Evolutionary conservation across 2,329 filamentous ascomycete species (phyloP).

Genomic region (Trichoderma arundinaceum): DNA sequence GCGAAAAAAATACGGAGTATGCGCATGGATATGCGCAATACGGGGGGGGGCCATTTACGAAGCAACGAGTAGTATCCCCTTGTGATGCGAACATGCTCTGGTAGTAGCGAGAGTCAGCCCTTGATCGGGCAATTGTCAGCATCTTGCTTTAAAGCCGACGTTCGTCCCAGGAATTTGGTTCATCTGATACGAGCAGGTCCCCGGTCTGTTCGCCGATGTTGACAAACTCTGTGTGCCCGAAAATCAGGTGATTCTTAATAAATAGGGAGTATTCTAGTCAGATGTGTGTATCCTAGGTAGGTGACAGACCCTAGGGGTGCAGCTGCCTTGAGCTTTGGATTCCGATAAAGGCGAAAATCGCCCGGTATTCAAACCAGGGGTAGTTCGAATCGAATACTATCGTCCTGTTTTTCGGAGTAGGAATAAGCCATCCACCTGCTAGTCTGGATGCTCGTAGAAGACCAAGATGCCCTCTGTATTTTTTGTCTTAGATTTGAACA

Average conservation of each 20-base stretch:
- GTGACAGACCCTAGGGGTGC: neutral
- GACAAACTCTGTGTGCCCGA: neutral
- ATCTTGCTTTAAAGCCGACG: constrained; percentile 27
- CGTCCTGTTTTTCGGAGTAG: no score
- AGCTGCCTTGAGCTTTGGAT: neutral
- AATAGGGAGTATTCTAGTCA: neutral
- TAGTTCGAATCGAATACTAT: no score
- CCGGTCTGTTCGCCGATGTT: constrained; percentile 10
- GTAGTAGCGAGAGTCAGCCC: constrained; percentile 9
- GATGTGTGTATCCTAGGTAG: neutral
- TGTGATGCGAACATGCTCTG: neutral
- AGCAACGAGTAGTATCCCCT: neutral
- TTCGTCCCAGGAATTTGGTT: constrained; percentile 27
- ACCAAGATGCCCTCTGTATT: neutral
- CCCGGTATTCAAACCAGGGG: no score
- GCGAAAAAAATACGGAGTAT: neutral
- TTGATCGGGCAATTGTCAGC: constrained; percentile 26
- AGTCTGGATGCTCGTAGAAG: neutral
- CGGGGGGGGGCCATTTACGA: constrained; percentile 6
- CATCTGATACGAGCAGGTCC: constrained; percentile 18
- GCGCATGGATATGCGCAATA: constrained; percentile 11
- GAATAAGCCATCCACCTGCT: no score
- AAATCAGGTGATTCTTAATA: constrained; percentile 16
- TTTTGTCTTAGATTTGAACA: neutral
- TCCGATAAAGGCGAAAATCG: neutral